Base-by-base conservation (phyloP, 441 rosid genomes). In the Mallotus japonicus region DNA sequence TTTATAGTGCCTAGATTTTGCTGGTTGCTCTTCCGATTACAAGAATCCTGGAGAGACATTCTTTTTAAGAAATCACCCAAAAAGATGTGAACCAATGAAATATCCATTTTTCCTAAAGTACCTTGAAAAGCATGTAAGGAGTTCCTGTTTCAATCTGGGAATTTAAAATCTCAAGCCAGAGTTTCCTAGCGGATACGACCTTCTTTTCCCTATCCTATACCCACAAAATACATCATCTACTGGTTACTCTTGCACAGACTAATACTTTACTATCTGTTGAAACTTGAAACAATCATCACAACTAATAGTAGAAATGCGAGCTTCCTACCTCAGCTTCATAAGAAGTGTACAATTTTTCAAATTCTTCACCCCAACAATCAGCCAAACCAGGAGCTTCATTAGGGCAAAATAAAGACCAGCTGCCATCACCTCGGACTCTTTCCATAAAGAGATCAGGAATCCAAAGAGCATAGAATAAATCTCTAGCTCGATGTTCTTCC, bases 71-170 rank as follows among this genome's bases (percentile, higher is more conserved):
- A 75, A 62, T 85, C 89, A 80, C 85, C 82, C 49, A 88, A 87
- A 88, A 87, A 28, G 61, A 88, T 40, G 85, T 20, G 17, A 47
- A 2, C 17, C 19, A 9, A 9, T 50, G 9, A 17, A 44, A 67
- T 73, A 17, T 40, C 10, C 32, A 28, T 28, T 28, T 28, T 42
- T 42, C 46, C 46, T 42, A 8, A n/a, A 61, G 77, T 70, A 90
- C 98, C 97, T 93, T 93, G 78, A 88, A 93, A 34, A 91, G 89
- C 97, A 93, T 93, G 75, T 91, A 93, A 11, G 98, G 98, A 9
- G 97, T 93, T 67, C 97, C 98, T 19, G 96, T 93, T 83, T 93
- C 98, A 16, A 93, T 90, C 73, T 93, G 97, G 17, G 98, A 89
- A 55, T 81, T 91, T 80, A 93, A 75, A 67, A 93, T 82, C 75